Base-by-base conservation (phyloP, 148 eudicot genomes). In the Fallopia convolvulus region DNA sequence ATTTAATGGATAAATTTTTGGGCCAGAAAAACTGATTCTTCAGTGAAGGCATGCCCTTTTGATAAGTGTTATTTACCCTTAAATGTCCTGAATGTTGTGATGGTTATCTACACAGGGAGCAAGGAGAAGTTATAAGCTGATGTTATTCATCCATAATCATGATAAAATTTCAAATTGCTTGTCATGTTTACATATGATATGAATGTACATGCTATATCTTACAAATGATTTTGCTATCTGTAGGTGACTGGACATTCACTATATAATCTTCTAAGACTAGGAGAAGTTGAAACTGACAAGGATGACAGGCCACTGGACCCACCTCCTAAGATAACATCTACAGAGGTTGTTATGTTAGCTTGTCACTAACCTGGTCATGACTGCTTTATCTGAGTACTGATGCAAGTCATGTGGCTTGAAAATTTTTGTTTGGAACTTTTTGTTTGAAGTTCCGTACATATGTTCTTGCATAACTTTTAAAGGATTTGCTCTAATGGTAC, bases 201-300 rank as follows among this genome's bases (percentile, higher is more conserved):
- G 12, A 75, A 32, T 52, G 70, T 40, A 50, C 46, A 21, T 20
- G 71, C 44, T 33, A 36, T 36, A 36, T 33, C 72, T 68, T 0
- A 68, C 7, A 36, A 58, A 32, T 63, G 6, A 26, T 56, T 77
- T 47, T 70, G 21, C 40, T 65, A 49, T 84, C 76, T 78, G 53
- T 84, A 95, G 99, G 93, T 95, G 71, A 92, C 99, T 81, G 99
- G 99, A 52, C 94, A 95, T 91, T 95, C 99, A 49, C 76, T 95
- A 76, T 95, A 84, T 84, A 95, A 95, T 86, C 93, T 95, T 56
- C 75, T 89, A 77, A 88, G 88, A 55, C 81, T 95, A 79, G 93
- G 97, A 83, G 99, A 95, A 42, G 83, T 95, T 76, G 99, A 92
- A 89, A 88, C 91, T 74, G 99, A 83, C 79, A 83, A 82, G 76